These are phyloP conservation scores for Yamadazyma triangularis DNA, from an alignment of 1,139 yeast genomes.

Conservation along the genomic window DNA sequence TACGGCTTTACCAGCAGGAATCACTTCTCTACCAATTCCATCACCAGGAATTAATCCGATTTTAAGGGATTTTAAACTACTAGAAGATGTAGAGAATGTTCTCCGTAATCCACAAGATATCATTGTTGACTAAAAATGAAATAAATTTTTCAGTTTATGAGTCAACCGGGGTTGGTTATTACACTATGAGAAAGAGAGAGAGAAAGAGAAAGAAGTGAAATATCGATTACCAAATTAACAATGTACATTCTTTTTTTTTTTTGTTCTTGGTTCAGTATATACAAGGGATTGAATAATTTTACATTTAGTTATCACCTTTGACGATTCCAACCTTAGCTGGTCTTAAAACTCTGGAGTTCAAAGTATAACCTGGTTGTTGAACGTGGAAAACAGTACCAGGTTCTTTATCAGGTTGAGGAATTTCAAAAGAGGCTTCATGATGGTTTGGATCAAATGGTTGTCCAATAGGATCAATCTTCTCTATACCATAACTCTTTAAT, in stretches of 20 bases:
- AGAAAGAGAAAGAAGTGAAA: too few relatives aligned
- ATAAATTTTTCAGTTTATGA: too few relatives aligned
- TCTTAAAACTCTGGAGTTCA: slow-evolving; percentile 84
- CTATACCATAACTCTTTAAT: slow-evolving; percentile 72
- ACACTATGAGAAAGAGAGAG: too few relatives aligned
- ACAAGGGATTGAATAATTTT: too few relatives aligned
- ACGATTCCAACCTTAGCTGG: slow-evolving; percentile 98
- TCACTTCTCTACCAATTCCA: slow-evolving; percentile 96
- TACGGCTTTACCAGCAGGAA: slow-evolving; percentile 88
- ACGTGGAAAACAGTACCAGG: slow-evolving; percentile 93
- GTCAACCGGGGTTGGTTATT: too few relatives aligned
- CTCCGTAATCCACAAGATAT: too few relatives aligned
- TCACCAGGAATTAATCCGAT: slow-evolving; percentile 89
- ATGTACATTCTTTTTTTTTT: too few relatives aligned
- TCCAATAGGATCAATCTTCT: slow-evolving; percentile 78
- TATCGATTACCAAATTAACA: too few relatives aligned
- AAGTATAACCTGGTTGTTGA: slow-evolving; percentile 84
- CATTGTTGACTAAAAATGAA: too few relatives aligned
- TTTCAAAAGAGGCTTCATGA: slow-evolving; percentile 91
- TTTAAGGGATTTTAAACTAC: slow-evolving; percentile 33
- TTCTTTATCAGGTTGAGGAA: slow-evolving; percentile 83
- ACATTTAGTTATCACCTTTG: too few relatives aligned
- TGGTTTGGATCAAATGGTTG: slow-evolving; percentile 85
- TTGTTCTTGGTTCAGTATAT: too few relatives aligned
- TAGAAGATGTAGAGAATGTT: slow-evolving; percentile 31